Evolutionary conservation across 768 basidiomycete species (phyloP).

Genomic region (Hypsizygus marmoreus): DNA sequence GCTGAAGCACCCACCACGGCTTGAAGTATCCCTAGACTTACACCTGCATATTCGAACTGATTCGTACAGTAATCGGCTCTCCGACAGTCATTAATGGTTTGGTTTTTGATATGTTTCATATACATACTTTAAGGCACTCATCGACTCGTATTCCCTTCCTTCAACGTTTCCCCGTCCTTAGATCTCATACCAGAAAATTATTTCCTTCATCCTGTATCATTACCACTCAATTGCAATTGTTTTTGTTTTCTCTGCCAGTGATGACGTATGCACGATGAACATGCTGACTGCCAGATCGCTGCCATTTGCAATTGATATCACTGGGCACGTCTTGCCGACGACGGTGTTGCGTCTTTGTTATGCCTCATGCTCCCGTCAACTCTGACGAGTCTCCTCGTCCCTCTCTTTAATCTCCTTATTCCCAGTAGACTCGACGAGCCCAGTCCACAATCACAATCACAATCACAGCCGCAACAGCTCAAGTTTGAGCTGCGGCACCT

Average conservation of each 20-base stretch:
- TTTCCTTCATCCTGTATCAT: conserved; percentile 6
- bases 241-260: not conserved
- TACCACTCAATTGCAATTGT: conserved; percentile 5
- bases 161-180: conserved; percentile 7
- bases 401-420: conserved; percentile 36
- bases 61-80: not conserved
- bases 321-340: no score
- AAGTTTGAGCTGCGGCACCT: conserved; percentile 63
- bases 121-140: no score
- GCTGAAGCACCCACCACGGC: conserved; percentile 8
- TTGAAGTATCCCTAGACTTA: not conserved
- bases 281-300: no score
- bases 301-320: no score
- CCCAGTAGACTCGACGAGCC: not conserved
- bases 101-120: no score
- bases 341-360: conserved; percentile 22
- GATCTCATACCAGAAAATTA: conserved; percentile 6
- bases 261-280: conserved; percentile 3
- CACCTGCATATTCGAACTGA: not conserved
- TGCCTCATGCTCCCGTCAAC: conserved; percentile 52
- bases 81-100: no score
- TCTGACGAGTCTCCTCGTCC: conserved; percentile 49
- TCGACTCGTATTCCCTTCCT: no score
- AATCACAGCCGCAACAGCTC: conserved; percentile 27
- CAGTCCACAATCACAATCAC: no score